These are phyloP conservation scores for Paracoccidioides brasiliensis DNA, from an alignment of 2,329 filamentous ascomycete genomes.

Conservation along the genomic window DNA sequence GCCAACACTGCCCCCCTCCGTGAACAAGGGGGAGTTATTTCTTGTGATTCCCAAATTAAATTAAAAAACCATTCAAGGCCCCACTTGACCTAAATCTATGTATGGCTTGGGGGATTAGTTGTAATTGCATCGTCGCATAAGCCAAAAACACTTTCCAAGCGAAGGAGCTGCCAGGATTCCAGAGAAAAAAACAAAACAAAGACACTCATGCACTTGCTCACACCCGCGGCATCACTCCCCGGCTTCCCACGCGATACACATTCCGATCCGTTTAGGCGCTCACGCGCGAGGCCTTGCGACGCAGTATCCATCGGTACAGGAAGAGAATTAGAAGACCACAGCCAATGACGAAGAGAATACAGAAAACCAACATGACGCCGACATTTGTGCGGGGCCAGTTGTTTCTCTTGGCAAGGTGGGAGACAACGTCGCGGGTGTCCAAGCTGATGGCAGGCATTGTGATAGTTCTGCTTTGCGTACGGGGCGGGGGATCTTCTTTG, in stretches of 20 bases:
- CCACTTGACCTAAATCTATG: no score
- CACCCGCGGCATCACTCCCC: not conserved
- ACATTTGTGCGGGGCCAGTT: constrained; percentile 47
- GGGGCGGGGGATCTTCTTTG: not conserved
- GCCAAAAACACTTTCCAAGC: no score
- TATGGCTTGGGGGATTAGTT: no score
- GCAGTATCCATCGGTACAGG: constrained; percentile 33
- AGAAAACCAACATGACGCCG: constrained; percentile 51
- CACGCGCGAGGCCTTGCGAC: constrained; percentile 15
- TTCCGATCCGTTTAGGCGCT: not conserved
- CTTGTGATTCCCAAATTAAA: no score
- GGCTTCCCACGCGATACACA: not conserved
- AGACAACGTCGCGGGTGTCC: constrained; percentile 7
- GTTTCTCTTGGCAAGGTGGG: constrained; percentile 36
- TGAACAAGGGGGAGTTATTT: no score
- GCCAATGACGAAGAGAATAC: constrained; percentile 45
- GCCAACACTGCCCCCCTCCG: no score
- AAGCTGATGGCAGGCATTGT: constrained; percentile 22
- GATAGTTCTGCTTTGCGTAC: not conserved
- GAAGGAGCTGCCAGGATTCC: no score
- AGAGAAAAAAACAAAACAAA: no score
- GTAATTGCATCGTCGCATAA: no score
- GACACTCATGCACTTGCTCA: no score
- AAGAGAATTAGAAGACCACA: constrained; percentile 39
- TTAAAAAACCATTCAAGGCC: no score